A percentile compares a stretch with the other conserved stretches of the same genome.
Conservation (phyloP, 495 filamentous ascomycete genomes). For the Hyaloscypha bicolor region DNA sequence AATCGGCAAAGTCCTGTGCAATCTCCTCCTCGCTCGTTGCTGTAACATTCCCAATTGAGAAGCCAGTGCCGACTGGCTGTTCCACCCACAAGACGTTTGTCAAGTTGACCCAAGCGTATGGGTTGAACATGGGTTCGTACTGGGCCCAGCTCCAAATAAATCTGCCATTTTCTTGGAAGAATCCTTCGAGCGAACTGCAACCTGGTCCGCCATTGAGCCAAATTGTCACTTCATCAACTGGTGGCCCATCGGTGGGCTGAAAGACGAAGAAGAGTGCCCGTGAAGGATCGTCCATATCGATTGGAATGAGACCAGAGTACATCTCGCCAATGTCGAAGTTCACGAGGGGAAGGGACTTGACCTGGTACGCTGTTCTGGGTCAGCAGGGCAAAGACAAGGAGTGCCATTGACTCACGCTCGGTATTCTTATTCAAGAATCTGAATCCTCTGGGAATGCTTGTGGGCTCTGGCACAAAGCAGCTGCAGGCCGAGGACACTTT, state of each 20-base stretch:
- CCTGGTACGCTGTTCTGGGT: slow-evolving; percentile 30
- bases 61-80: slow-evolving; percentile 59
- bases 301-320: slow-evolving; percentile 64
- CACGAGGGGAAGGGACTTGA: slow-evolving; percentile 65
- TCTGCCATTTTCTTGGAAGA: slow-evolving; percentile 68
- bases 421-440: slow-evolving; percentile 13
- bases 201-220: slow-evolving; percentile 46
- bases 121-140: slow-evolving; percentile 59
- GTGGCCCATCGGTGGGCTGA: slow-evolving; percentile 53
- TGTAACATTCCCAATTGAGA: slow-evolving; percentile 54
- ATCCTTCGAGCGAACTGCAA: slow-evolving; percentile 66
- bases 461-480: slow-evolving; percentile 12
- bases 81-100: slow-evolving; percentile 35
- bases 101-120: slow-evolving; percentile 63
- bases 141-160: slow-evolving; percentile 65
- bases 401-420: slow-evolving; percentile 3
- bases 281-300: slow-evolving; percentile 48
- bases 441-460: background rate
- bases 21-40: slow-evolving; percentile 57
- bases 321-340: slow-evolving; percentile 68
- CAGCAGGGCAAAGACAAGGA: background rate
- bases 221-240: slow-evolving; percentile 52
- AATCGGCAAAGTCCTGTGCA: slow-evolving; percentile 61
- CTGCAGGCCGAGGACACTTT: slow-evolving; percentile 9
- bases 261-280: slow-evolving; percentile 63